Base-by-base conservation (phyloP, 2,329 filamentous ascomycete species). In the Tolypocladium cylindrosporum region DNA sequence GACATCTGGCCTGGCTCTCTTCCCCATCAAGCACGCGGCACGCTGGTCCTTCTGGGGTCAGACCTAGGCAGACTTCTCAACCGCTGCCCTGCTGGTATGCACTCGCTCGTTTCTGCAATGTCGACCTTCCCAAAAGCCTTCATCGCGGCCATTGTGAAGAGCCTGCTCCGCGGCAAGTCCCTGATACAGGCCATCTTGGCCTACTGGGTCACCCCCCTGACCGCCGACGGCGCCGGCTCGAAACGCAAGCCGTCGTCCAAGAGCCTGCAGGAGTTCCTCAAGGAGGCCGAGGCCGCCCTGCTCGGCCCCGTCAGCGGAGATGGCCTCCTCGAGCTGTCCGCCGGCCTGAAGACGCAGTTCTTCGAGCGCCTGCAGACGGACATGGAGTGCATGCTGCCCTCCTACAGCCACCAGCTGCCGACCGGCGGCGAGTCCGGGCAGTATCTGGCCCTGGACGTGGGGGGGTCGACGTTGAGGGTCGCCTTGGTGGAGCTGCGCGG, bases 391-490 rank as follows among this genome's bases (percentile, higher is more conserved):
- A 87, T 87, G 84, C 75, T 87, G 24, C 84, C 84, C 2, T 86
- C 84, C 14, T 87, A 85, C 72, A 87, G 81, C 72, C 80, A 85
- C 63, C 79, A 82, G 62, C 74, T 88, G 7, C 85, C 85, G 1
- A 77, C 72, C n/a, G 85, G 85, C 55, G 68, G 74, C 53, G 85
- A 88, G 66, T 69, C 66, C 50, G 85, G 85, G 34, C 79, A 77
- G 56, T 87, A 79, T 67, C 73, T 88, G 56, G 82, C 84, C 27
- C 74, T 87, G 42, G 86, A 89, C 67, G 82, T 89, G n/a, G 86
- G 86, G 42, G 86, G 86, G 2, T 88, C 86, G 42, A 89, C 84
- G 13, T 72, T 88, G 60, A 77, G 85, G 56, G 82, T 89, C 37
- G 85, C 83, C 7, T 66, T 88, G 63, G 82, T 88, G 52, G 78